Conservation (phyloP, 192 early-diverging fungal species). For the Rhizophagus sp. region DNA sequence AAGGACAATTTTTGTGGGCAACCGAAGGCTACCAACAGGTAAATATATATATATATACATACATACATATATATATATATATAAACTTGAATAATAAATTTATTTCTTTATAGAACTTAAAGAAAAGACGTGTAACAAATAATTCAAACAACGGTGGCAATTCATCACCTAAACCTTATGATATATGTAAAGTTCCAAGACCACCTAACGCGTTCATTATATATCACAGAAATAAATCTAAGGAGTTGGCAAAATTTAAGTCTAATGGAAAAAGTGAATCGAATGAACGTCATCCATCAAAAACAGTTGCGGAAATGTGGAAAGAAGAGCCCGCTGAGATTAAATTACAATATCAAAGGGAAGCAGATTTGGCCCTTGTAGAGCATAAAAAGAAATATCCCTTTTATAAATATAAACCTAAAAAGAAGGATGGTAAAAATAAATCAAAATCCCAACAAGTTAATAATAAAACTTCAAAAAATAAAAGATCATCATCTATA, state of each 20-base stretch:
- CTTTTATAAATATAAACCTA: slow-evolving; percentile 29
- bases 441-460: neutral
- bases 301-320: slow-evolving; percentile 32
- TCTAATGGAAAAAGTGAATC: neutral
- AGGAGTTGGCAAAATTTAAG: slow-evolving; percentile 23
- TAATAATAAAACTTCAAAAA: neutral
- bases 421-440: slow-evolving; percentile 27
- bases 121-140: slow-evolving; percentile 12
- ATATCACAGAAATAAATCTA: slow-evolving; percentile 29
- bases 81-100: no score
- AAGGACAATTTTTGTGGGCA: slow-evolving; percentile 28
- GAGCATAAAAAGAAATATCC: slow-evolving; percentile 31
- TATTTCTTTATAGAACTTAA: slow-evolving; percentile 1
- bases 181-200: slow-evolving; percentile 22
- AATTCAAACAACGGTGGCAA: neutral
- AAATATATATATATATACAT: neutral
- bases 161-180: slow-evolving; percentile 23
- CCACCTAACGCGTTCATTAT: slow-evolving; percentile 33
- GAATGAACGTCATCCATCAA: slow-evolving; percentile 25
- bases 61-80: no score
- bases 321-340: slow-evolving; percentile 24
- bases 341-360: slow-evolving; percentile 29
- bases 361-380: slow-evolving; percentile 26
- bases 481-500: no score
- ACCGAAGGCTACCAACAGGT: slow-evolving; percentile 23